These are phyloP conservation scores for Cryptococcus sp. DNA, from an alignment of 1,284 basidiomycete species.

Conservation along the genomic window DNA sequence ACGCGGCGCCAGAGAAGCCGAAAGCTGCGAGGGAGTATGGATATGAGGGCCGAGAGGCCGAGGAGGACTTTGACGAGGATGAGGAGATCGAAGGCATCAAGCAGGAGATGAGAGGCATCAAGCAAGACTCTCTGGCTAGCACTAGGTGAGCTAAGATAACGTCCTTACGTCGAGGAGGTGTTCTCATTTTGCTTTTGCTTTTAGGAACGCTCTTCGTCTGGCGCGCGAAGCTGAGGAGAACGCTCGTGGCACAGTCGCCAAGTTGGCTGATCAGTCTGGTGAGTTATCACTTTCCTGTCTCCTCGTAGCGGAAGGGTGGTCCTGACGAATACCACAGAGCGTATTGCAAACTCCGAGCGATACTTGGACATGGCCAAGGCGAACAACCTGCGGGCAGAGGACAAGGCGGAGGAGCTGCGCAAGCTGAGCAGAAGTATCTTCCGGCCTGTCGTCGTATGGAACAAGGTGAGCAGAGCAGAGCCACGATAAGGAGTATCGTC, in stretches of 20 bases:
- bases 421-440: conserved; percentile 81
- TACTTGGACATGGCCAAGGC: conserved; percentile 93
- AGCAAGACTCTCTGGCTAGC: conserved; percentile 89
- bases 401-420: conserved; percentile 92
- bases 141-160: conserved; percentile 59
- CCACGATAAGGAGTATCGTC: neutral
- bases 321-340: conserved; percentile 40
- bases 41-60: conserved; percentile 50
- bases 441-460: conserved; percentile 83
- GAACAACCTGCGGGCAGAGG: conserved; percentile 83
- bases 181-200: neutral
- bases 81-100: conserved; percentile 98
- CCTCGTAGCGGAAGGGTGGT: no score
- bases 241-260: conserved; percentile 78
- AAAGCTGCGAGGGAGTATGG: conserved; percentile 41
- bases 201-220: conserved; percentile 80
- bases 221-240: conserved; percentile 96
- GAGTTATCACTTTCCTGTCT: conserved; percentile 31
- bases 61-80: conserved; percentile 74
- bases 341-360: conserved; percentile 90
- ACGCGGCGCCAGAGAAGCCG: conserved; percentile 52
- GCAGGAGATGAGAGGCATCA: conserved; percentile 82
- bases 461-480: conserved; percentile 60
- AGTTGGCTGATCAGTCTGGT: conserved; percentile 96
- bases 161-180: neutral